These are phyloP conservation scores for Nemophila menziesii DNA, from an alignment of 257 asterid genomes.

Conservation along the genomic window DNA sequence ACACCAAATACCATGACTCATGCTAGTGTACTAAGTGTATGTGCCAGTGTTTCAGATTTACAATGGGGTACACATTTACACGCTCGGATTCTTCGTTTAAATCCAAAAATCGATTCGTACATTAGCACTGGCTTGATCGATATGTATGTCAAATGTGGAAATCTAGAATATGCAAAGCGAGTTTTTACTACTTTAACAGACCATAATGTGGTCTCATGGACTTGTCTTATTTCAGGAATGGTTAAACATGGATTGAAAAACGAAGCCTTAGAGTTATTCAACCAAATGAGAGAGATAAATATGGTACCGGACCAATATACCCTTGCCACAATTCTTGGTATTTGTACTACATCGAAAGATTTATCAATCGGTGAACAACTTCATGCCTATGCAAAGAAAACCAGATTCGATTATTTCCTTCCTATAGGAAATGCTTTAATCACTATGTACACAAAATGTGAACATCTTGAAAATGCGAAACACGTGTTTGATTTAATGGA, in stretches of 20 bases:
- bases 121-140: background rate
- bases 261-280: constrained; percentile 10
- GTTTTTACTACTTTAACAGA: constrained; percentile 5
- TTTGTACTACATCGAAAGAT: constrained; percentile 6
- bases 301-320: constrained; percentile 9
- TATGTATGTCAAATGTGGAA: constrained; percentile 10
- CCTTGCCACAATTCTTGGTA: constrained; percentile 9
- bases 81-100: constrained; percentile 9
- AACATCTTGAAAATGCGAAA: constrained; percentile 4
- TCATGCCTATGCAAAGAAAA: constrained; percentile 6
- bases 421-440: constrained; percentile 13
- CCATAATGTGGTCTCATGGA: constrained; percentile 13
- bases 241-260: background rate
- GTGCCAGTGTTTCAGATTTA: constrained; percentile 7
- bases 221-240: constrained; percentile 9
- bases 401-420: constrained; percentile 1
- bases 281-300: constrained; percentile 3
- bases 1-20: constrained; percentile 7
- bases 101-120: constrained; percentile 5
- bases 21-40: constrained; percentile 9
- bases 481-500: constrained; percentile 11
- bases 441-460: constrained; percentile 12
- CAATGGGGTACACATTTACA: constrained; percentile 14
- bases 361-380: constrained; percentile 8
- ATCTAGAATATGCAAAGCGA: background rate